Percentiles rank a stretch among this genome's conserved stretches.
Conservation (phyloP, 768 basidiomycete genomes). For the Phallus indusiatus region DNA sequence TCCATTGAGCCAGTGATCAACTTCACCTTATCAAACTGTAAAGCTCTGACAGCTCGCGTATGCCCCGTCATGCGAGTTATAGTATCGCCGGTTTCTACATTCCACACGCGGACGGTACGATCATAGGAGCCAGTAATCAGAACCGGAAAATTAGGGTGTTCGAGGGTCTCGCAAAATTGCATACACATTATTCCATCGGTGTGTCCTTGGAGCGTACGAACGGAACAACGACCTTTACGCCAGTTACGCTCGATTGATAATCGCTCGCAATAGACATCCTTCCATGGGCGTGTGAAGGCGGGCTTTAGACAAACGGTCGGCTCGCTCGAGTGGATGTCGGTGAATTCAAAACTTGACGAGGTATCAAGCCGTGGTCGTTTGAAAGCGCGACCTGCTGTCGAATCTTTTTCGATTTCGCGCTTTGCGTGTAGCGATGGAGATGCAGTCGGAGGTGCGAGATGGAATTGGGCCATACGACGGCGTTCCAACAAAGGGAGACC, state of each 20-base stretch:
- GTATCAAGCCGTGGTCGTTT: neutral
- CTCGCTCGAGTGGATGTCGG: conserved; percentile 8
- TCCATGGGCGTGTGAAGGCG: conserved; percentile 85
- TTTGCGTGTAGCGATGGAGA: conserved; percentile 13
- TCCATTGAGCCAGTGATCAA: conserved; percentile 97
- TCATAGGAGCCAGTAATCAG: conserved; percentile 98
- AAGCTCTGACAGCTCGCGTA: conserved; percentile 78
- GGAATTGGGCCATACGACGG: conserved; percentile 23
- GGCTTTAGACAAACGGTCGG: conserved; percentile 16
- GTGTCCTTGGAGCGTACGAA: conserved; percentile 83
- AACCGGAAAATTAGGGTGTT: conserved; percentile 80
- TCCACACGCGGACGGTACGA: conserved; percentile 91
- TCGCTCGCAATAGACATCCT: conserved; percentile 96
- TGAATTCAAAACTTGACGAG: neutral
- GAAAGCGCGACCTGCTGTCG: neutral
- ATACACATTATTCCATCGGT: conserved; percentile 96
- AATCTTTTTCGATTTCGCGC: conserved; percentile 9
- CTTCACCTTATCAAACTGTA: conserved; percentile 94
- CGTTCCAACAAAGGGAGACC: conserved; percentile 85
- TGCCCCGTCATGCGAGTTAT: conserved; percentile 83
- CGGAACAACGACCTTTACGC: conserved; percentile 84
- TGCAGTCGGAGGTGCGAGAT: conserved; percentile 8
- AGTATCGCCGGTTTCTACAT: conserved; percentile 82
- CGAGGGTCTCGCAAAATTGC: conserved; percentile 80
- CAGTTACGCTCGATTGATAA: conserved; percentile 94